phyloP scores from a whole-genome alignment of 768 basidiomycete genomes.

The Naganishia kalamii region DNA sequence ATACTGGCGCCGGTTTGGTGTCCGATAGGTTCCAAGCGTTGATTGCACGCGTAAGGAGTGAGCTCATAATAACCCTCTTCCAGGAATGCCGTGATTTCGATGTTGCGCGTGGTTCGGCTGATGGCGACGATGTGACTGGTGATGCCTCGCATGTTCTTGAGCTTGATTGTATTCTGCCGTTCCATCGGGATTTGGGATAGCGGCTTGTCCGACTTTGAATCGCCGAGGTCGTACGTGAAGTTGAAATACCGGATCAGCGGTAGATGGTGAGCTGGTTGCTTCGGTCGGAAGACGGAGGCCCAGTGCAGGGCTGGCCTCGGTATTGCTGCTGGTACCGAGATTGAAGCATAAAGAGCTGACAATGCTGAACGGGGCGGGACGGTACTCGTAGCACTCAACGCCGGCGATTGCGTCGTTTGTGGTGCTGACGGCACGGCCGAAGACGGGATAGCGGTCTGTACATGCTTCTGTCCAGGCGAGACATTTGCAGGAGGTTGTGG shows the following conservation, averaged over 20 bases:
- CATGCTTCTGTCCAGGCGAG: neutral
- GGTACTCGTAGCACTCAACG: neutral
- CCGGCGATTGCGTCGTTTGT: neutral
- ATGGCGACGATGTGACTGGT: constrained; percentile 29
- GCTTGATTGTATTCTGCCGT: constrained; percentile 27
- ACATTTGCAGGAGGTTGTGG: neutral
- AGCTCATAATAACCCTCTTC: constrained; percentile 11
- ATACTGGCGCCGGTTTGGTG: neutral
- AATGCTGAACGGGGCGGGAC: neutral
- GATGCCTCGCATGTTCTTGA: constrained; percentile 40
- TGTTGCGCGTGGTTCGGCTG: neutral
- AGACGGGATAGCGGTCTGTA: neutral
- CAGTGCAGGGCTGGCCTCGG: neutral
- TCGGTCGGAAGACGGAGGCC: neutral
- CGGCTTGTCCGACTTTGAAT: neutral
- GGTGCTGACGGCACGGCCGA: neutral
- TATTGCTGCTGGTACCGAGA: constrained; percentile 2
- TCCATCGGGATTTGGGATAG: neutral
- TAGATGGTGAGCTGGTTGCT: neutral
- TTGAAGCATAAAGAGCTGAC: constrained; percentile 1
- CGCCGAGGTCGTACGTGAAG: constrained; percentile 30
- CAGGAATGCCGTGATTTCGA: constrained; percentile 8
- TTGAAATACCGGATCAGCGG: constrained; percentile 37
- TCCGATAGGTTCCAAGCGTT: neutral
- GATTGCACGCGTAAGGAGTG: neutral